phyloP scores from a whole-genome alignment of 2,329 filamentous ascomycete species.

The Septoria petroselini region DNA sequence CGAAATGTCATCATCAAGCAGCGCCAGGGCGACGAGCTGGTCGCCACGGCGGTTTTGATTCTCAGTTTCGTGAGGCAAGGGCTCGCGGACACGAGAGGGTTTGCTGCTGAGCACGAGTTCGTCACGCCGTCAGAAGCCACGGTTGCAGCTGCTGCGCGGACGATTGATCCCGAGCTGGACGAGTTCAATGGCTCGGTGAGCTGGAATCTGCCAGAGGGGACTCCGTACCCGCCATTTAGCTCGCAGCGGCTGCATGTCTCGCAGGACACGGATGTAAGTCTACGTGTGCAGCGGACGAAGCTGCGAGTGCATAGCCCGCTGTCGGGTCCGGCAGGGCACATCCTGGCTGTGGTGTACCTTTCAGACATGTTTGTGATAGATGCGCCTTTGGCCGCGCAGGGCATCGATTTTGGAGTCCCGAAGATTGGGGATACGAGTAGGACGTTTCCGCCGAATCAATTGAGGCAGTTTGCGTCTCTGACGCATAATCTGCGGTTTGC shows the following conservation, averaged over 20 bases:
- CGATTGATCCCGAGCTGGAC: background rate
- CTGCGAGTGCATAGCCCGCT: background rate
- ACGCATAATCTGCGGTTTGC: conserved; percentile 4
- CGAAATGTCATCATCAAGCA: background rate
- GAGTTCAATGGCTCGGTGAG: background rate
- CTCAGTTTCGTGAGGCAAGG: background rate
- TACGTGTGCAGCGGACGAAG: background rate
- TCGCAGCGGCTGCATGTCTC: background rate
- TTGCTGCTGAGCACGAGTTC: background rate
- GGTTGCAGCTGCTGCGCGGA: background rate
- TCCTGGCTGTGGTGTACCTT: background rate
- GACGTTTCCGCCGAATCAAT: background rate
- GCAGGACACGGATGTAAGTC: background rate
- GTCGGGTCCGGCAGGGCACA: background rate
- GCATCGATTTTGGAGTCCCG: conserved; percentile 1
- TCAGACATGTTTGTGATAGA: conserved; percentile 5
- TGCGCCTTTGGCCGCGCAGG: background rate
- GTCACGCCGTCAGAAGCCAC: background rate
- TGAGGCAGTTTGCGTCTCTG: background rate
- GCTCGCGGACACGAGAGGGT: background rate
- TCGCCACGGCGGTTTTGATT: background rate
- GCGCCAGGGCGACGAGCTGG: background rate
- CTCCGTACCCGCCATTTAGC: background rate
- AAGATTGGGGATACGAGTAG: background rate
- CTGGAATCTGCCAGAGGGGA: background rate